Evolutionary conservation across 2,329 filamentous ascomycete species (phyloP), one percentile per base, ranked within the genome.

Genomic region (Aspergillus aculeatus): DNA sequence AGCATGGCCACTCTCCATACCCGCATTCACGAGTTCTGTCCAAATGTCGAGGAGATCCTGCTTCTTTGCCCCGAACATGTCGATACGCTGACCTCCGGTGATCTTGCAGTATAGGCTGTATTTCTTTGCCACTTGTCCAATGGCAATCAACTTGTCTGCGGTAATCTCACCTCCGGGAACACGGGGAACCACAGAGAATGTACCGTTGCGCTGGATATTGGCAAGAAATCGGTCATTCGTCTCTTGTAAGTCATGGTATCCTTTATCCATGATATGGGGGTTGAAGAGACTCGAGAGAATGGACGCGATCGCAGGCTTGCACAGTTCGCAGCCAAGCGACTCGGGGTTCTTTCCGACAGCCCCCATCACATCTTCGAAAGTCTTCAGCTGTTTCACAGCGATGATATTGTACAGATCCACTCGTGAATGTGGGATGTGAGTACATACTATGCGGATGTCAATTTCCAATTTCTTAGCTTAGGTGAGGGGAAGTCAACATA

Each of bases 151-250:
- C 73, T 91, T 92, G 52, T 95, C 90, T 0, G 92, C 88, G 0
- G 91, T 95, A 70, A 96, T 95, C 75, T 96, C 92, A 61, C 92
- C 92, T 50, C 85, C 92, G 2, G 91, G 83, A 1, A 96, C 86
- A 49, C 92, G 87, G 2, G 92, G 92, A 0, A 96, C 84, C 11
- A 96, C 92, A 1, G 90, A 94, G 76, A 92, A 96, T 0, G 92
- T 96, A 47, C 92, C 92, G 74, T 96, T 92, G 41, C 92, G 85
- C 74, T 96, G 92, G 57, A 96, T 95, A 72, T 96, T 96, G 54
- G 87, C 92, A 53, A 96, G 79, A 74, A 90, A 96, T 49, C 88
- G 83, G 74, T 96, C 93, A 73, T 96, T 96, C 5, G 92, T 96
- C 61, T 96, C 92, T 74, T 96, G 92, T 0, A 96, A 82, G 23